These are phyloP conservation scores for Pseudogymnoascus sp. DNA, from an alignment of 2,329 filamentous ascomycete genomes.

Conservation along the genomic window DNA sequence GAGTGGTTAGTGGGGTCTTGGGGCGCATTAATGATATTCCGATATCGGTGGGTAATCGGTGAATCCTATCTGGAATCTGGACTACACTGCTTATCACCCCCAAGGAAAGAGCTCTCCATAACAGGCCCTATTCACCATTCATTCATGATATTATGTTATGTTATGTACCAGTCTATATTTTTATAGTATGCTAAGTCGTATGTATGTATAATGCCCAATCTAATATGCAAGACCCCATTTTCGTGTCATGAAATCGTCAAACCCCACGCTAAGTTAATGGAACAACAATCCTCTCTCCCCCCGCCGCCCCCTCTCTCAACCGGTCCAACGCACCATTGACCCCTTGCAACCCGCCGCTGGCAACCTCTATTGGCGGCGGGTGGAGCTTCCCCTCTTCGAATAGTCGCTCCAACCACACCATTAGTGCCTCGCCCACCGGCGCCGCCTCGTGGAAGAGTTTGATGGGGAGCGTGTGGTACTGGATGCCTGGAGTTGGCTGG, in stretches of 20 bases:
- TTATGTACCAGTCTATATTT: slow-evolving; percentile 5
- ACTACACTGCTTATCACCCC: not conserved
- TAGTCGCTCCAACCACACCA: slow-evolving; percentile 60
- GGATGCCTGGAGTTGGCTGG: slow-evolving; percentile 18
- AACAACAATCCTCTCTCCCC: slow-evolving; percentile 62
- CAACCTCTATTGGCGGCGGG: slow-evolving; percentile 49
- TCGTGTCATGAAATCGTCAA: not conserved
- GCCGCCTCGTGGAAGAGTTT: slow-evolving; percentile 66
- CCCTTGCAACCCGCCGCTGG: not conserved
- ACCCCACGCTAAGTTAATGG: slow-evolving; percentile 11
- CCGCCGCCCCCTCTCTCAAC: slow-evolving; percentile 46
- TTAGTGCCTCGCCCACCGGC: slow-evolving; percentile 52
- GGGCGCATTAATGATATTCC: not conserved
- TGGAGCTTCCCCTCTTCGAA: slow-evolving; percentile 44
- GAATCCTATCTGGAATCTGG: not conserved
- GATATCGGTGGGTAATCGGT: not conserved
- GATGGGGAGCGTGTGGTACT: slow-evolving; percentile 55
- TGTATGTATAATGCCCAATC: not conserved
- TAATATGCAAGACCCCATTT: not conserved
- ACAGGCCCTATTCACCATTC: not conserved
- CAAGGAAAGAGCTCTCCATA: not conserved
- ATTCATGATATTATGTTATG: not conserved
- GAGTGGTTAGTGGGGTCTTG: not conserved
- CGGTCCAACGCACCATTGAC: not conserved
- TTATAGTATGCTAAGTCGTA: not conserved